Conservation (phyloP, 2,329 filamentous ascomycete genomes). For the Diaporthe sp. region DNA sequence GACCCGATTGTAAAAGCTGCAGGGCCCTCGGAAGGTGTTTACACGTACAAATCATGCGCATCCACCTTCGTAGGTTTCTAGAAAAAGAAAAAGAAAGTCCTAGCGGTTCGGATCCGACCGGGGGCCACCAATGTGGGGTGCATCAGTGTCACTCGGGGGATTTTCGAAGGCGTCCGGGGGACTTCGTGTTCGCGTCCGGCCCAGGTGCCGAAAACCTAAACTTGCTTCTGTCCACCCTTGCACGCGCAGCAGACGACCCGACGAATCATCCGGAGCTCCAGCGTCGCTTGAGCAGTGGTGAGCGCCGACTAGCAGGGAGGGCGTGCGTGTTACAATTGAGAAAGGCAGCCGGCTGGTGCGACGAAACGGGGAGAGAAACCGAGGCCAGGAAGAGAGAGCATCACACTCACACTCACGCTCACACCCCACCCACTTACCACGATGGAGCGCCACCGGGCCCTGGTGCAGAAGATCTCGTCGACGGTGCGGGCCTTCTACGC, state of each 20-base stretch:
- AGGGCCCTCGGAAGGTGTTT: background rate
- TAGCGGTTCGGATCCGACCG: background rate
- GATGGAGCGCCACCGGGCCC: conserved; percentile 65
- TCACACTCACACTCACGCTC: background rate
- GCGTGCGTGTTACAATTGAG: background rate
- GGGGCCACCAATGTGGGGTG: conserved; percentile 21
- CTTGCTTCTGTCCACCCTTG: background rate
- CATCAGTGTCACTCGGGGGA: background rate
- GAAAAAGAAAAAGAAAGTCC: background rate
- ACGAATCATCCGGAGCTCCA: background rate
- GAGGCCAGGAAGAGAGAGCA: background rate
- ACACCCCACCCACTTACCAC: too few species aligned
- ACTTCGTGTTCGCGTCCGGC: background rate
- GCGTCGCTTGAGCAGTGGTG: background rate
- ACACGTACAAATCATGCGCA: background rate
- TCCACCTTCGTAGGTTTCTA: background rate
- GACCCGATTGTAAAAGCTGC: background rate
- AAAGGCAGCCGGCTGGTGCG: background rate
- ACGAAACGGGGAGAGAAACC: background rate
- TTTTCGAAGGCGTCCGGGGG: background rate
- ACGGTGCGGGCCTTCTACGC: conserved; percentile 64
- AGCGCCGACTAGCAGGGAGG: background rate
- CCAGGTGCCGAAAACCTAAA: conserved; percentile 8
- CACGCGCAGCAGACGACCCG: background rate
- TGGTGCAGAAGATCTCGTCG: conserved; percentile 62